phyloP scores from a whole-genome alignment of 129 eudicot genomes.

The Mikania micrantha region DNA sequence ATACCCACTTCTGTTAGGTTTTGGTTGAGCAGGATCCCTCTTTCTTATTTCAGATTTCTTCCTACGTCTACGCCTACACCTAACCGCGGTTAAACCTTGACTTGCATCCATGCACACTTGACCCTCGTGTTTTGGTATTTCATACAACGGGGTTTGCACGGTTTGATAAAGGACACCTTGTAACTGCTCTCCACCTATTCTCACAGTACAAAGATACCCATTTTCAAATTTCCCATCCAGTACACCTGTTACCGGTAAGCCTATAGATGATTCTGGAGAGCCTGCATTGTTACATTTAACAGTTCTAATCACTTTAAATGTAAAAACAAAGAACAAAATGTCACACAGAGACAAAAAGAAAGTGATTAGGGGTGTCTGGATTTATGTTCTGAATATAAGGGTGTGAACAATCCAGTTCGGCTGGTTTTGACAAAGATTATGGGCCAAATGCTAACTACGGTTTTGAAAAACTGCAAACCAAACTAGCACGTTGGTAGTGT shows the following conservation, averaged over 20 bases:
- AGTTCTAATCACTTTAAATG: not conserved
- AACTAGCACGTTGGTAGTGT: too few relatives aligned
- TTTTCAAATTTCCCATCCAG: constrained; percentile 85
- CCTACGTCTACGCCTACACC: constrained; percentile 67
- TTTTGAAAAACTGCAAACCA: too few relatives aligned
- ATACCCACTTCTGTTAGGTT: constrained; percentile 93
- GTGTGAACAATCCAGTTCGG: not conserved
- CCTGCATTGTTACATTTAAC: constrained; percentile 16
- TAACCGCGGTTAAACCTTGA: constrained; percentile 27
- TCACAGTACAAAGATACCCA: constrained; percentile 84
- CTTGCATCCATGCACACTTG: constrained; percentile 12
- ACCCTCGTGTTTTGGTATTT: constrained; percentile 24
- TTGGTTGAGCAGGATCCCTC: constrained; percentile 91
- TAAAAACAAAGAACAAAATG: not conserved
- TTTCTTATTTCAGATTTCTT: constrained; percentile 77
- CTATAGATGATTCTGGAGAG: constrained; percentile 33
- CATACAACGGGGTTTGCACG: constrained; percentile 22
- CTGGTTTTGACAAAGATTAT: too few relatives aligned
- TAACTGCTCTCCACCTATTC: constrained; percentile 58
- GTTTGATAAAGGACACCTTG: constrained; percentile 84
- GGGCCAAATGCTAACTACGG: too few relatives aligned
- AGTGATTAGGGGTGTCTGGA: not conserved
- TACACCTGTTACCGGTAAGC: constrained; percentile 54
- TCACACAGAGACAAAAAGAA: not conserved
- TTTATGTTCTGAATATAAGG: not conserved